phyloP scores from a whole-genome alignment of 495 filamentous ascomycete genomes.

The Penicillium pancosmium region DNA sequence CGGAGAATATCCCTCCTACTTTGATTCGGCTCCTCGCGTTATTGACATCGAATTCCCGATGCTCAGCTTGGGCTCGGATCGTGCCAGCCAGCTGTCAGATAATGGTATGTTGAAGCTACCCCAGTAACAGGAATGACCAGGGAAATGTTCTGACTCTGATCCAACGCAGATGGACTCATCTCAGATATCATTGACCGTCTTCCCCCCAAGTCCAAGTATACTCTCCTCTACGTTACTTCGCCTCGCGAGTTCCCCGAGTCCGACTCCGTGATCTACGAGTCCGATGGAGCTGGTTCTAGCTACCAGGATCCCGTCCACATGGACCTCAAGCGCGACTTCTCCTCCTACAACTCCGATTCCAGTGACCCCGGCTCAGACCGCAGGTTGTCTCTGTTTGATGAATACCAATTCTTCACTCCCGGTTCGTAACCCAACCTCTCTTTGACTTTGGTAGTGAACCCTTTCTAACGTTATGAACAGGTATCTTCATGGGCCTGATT shows the following conservation, averaged over 20 bases:
- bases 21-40: constrained; percentile 51
- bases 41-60: constrained; percentile 56
- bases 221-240: constrained; percentile 63
- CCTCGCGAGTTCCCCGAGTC: constrained; percentile 44
- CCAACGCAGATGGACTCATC: constrained; percentile 60
- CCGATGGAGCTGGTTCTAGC: constrained; percentile 48
- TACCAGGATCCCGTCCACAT: constrained; percentile 55
- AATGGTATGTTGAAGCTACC: constrained; percentile 42
- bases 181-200: constrained; percentile 58
- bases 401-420: constrained; percentile 88
- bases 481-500: constrained; percentile 81
- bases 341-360: constrained; percentile 25
- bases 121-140: background rate
- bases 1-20: constrained; percentile 46
- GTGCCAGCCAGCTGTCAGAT: constrained; percentile 46
- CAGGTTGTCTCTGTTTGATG: constrained; percentile 73
- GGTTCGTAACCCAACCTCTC: constrained; percentile 39
- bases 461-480: constrained; percentile 37
- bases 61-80: constrained; percentile 41
- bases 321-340: constrained; percentile 62
- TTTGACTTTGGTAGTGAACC: no score
- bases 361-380: constrained; percentile 17
- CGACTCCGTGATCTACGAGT: constrained; percentile 51
- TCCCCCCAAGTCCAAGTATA: constrained; percentile 58
- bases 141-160: background rate